Evolutionary conservation across 2,329 filamentous ascomycete species (phyloP).

Genomic region (Scopulariopsis brevicaulis): DNA sequence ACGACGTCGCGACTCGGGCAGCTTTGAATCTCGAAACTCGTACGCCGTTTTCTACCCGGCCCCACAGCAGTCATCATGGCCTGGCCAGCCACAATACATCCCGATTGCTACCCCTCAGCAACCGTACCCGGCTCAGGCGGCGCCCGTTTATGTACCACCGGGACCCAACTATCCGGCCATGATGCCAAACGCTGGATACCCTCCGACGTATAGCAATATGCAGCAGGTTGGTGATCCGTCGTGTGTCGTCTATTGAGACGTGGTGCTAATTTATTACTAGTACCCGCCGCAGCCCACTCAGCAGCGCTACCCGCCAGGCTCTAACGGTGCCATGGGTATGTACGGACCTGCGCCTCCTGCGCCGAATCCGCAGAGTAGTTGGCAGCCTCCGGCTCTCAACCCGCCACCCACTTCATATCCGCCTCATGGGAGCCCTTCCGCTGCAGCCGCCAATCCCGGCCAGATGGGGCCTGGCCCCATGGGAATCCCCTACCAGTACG

Average conservation of each 20-base stretch:
- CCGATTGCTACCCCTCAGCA: slow-evolving; percentile 23
- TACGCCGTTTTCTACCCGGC: slow-evolving; percentile 58
- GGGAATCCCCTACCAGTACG: slow-evolving; percentile 58
- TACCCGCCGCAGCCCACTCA: slow-evolving; percentile 18
- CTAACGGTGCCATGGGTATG: slow-evolving; percentile 20
- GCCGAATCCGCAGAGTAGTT: slow-evolving; percentile 18
- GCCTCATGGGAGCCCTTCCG: slow-evolving; percentile 9
- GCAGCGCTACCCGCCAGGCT: slow-evolving; percentile 18
- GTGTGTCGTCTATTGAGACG: not conserved
- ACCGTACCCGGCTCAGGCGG: slow-evolving; percentile 33
- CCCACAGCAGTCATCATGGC: slow-evolving; percentile 44
- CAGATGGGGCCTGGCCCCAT: slow-evolving; percentile 9
- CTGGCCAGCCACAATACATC: slow-evolving; percentile 35
- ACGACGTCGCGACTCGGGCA: slow-evolving; percentile 52
- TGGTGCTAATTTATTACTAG: slow-evolving; percentile 11
- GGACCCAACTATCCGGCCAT: slow-evolving; percentile 30
- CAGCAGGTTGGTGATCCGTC: slow-evolving; percentile 28
- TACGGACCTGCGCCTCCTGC: slow-evolving; percentile 21
- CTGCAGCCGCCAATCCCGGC: not conserved
- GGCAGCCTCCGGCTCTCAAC: slow-evolving; percentile 22
- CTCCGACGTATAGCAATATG: slow-evolving; percentile 29
- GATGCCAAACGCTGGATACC: slow-evolving; percentile 26
- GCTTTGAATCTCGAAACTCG: slow-evolving; percentile 54
- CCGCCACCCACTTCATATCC: slow-evolving; percentile 16
- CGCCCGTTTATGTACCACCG: slow-evolving; percentile 31